Evolutionary conservation across 2,329 filamentous ascomycete genomes (phyloP), one percentile per base, ranked within the genome.

Genomic region (Verticillium albo-atrum): DNA sequence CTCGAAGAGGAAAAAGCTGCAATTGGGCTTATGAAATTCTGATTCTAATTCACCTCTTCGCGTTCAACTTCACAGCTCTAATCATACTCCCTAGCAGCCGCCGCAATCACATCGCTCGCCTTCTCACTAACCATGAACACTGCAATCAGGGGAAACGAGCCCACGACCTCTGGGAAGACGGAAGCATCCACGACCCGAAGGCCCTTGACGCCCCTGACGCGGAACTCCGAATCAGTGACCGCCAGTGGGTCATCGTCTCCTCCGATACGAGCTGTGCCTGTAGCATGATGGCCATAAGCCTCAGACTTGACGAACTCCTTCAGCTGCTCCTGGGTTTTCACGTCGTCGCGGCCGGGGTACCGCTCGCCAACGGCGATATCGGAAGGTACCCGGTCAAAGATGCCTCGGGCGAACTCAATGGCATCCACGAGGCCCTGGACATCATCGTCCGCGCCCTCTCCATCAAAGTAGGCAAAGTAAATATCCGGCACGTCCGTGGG

Each of bases 401-500:
- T 64, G 77, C 80, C 50, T 14, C 30, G 30, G 30, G 30, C 30
- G 30, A 32, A 32, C 30, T 32, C 30, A 61, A 83, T 68, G 3
- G 73, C 79, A 61, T 84, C 79, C 28, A 74, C 71, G 3, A 82
- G 57, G 3, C 79, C 79, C 53, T 83, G 79, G 9, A 75, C 66
- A 34, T 77, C 73, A 1, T 70, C 67, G 9, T 77, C 70, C 6
- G 76, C 74, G 9, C 35, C 47, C 23, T 63, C 30, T 32, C 30
- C 59, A 3, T 54, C 23, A 74, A 77, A 84, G 68, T 78, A 85
- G 64, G 80, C 79, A 72, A 85, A 85, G 62, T 79, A 78, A 66
- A 88, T 88, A n/a, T 81, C 72, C 0, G 86, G 86, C 17, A 78
- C 74, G 60, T 88, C 85, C 14, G 80, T 78, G 0, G 85, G 85